Evolutionary conservation across 768 basidiomycete species (phyloP), one percentile per base, ranked within the genome.

Genomic region (Dioszegia aurantiaca): DNA sequence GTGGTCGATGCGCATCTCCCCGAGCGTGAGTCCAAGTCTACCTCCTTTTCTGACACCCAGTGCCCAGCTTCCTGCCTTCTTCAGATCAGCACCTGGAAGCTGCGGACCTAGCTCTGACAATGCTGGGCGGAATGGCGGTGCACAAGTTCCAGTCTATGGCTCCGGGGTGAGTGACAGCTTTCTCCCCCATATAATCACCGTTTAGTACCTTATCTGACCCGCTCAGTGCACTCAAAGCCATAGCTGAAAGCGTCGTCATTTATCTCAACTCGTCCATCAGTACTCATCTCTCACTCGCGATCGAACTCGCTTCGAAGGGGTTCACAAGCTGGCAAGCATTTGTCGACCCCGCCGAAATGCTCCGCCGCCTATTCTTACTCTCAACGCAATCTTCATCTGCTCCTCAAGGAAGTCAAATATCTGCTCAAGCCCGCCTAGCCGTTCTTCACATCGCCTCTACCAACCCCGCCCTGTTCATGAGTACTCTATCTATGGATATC

Each of bases 241-340:
- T 91, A 51, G 86, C 93, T 0, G 87, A 86, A 68, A 94, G 91
- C 0, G 83, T 97, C 55, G 80, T 82, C 0, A 64, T 86, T 9
- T 92, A 87, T 67, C 80, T 99, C 12, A 82, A 89, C 54, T 86
- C 89, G 58, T 28, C 56, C 8, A 85, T 87, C 47, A 78, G 81
- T 6, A 64, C 80, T 1, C 83, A 88, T 72, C 80, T 86, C 6
- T 80, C 84, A 3, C 80, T 92, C 12, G 90, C 89, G 0, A 86
- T 95, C 62, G 94, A 98, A 68, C 80, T 97, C 10, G 91, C 89
- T 66, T 86, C 88, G 1, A 85, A 88, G 43, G 94, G 94, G 0
- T 98, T 97, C 72, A 83, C 87, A 43, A 85, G 93, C 47, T 98
- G 93, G 92, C 91, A 95, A 69, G 85, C 90, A 64, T 91, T 92